phyloP scores from a whole-genome alignment of 1,139 yeast genomes.

The Debaryomycetaceae sp. region DNA sequence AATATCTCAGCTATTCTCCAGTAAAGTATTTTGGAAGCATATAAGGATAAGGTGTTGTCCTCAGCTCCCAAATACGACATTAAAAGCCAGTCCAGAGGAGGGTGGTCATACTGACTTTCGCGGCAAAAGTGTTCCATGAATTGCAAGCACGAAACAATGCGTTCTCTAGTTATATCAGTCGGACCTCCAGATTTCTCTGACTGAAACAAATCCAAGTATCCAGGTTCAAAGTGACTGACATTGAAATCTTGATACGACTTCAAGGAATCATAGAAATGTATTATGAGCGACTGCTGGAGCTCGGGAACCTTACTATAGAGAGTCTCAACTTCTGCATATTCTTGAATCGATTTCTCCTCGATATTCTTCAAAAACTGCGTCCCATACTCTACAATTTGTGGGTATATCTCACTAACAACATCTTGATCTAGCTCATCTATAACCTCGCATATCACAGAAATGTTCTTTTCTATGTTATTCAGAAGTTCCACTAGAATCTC shows the following conservation, averaged over 20 bases:
- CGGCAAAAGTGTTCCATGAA: constrained; percentile 17
- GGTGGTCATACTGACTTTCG: constrained; percentile 3
- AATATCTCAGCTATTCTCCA: constrained; percentile 44
- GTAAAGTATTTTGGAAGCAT: constrained; percentile 37
- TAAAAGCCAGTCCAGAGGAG: constrained; percentile 16
- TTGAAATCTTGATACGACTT: background rate
- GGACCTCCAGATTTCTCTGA: background rate
- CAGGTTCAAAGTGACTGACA: background rate
- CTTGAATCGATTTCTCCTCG: background rate
- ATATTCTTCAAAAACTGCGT: constrained; percentile 4
- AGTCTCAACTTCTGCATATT: constrained; percentile 13
- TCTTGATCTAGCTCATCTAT: constrained; percentile 23
- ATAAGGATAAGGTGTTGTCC: constrained; percentile 28
- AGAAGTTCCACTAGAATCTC: constrained; percentile 24
- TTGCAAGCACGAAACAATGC: constrained; percentile 6
- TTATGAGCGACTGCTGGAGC: background rate
- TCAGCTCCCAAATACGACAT: constrained; percentile 28
- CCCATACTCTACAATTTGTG: constrained; percentile 19
- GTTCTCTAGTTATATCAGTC: background rate
- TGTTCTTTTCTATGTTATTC: constrained; percentile 11
- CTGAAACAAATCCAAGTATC: background rate
- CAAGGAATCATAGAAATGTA: background rate
- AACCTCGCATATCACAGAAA: constrained; percentile 33
- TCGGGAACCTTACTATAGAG: constrained; percentile 9
- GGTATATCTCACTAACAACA: constrained; percentile 15